These are phyloP conservation scores for Candida koratica DNA, from an alignment of 805 yeast species.

Conservation along the genomic window DNA sequence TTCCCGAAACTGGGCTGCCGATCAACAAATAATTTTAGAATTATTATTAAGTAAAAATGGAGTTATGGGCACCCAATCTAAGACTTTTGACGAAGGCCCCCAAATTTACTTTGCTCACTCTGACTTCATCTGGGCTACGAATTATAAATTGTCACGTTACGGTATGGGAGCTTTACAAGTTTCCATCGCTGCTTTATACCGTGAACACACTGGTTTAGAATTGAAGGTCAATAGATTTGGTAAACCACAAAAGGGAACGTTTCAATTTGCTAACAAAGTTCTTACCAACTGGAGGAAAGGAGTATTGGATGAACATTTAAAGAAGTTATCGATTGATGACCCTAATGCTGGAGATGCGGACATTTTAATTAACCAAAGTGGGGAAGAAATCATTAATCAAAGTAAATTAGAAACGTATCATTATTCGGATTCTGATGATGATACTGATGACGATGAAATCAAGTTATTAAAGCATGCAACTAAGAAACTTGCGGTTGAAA, in stretches of 20 bases:
- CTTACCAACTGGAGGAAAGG: conserved; percentile 75
- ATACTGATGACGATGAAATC: conserved; percentile 10
- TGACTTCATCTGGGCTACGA: conserved; percentile 91
- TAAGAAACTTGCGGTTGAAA: conserved; percentile 32
- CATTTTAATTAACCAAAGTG: conserved; percentile 40
- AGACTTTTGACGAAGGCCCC: conserved; percentile 73
- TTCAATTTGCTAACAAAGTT: conserved; percentile 76
- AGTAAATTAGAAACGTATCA: conserved; percentile 36
- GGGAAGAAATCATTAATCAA: conserved; percentile 43
- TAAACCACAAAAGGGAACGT: conserved; percentile 85
- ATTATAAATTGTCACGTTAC: conserved; percentile 73
- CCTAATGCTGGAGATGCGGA: conserved; percentile 42
- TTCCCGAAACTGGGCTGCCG: conserved; percentile 90
- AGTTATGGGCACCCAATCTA: conserved; percentile 75
- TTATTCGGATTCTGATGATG: conserved; percentile 24
- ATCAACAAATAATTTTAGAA: conserved; percentile 84
- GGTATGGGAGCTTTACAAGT: conserved; percentile 96
- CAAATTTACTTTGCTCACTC: conserved; percentile 85
- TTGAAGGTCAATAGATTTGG: conserved; percentile 81
- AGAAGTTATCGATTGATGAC: conserved; percentile 43
- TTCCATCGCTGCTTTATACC: conserved; percentile 77
- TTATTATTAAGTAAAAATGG: conserved; percentile 73
- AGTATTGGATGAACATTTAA: conserved; percentile 69
- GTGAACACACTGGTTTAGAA: conserved; percentile 80
- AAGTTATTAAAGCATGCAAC: conserved; percentile 10